Evolutionary conservation across 371 early-diverging fungal species (phyloP).

Genomic region (Lichtheimia ramosa): DNA sequence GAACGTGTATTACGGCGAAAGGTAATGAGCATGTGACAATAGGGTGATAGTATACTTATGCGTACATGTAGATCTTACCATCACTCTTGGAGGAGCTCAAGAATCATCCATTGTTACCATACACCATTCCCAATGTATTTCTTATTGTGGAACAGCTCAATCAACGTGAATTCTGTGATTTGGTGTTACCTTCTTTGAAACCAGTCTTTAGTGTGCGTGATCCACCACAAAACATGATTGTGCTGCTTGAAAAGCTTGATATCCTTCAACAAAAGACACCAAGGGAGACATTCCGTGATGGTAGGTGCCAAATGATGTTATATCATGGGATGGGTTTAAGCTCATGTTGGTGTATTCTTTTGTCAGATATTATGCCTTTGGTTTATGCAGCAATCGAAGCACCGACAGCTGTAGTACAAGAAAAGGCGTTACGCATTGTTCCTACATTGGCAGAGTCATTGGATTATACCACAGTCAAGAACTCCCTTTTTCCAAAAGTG

Average conservation of each 20-base stretch:
- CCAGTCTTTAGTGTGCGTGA: constrained; percentile 61
- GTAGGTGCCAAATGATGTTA: constrained; percentile 17
- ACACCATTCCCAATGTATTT: constrained; percentile 76
- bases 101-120: constrained; percentile 69
- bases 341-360: background rate
- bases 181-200: constrained; percentile 65
- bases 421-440: constrained; percentile 72
- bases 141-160: constrained; percentile 61
- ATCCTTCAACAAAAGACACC: constrained; percentile 65
- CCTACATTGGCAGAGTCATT: constrained; percentile 63
- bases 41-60: background rate
- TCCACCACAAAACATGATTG: constrained; percentile 65
- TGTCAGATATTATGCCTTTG: constrained; percentile 71
- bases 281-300: constrained; percentile 60
- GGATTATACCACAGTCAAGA: constrained; percentile 72
- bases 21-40: constrained; percentile 23
- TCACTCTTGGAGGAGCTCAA: constrained; percentile 73
- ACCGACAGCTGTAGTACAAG: constrained; percentile 68
- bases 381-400: constrained; percentile 71
- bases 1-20: constrained; percentile 67
- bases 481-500: constrained; percentile 73
- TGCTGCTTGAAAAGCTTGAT: constrained; percentile 64
- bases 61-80: constrained; percentile 61
- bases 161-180: constrained; percentile 63
- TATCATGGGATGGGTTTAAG: background rate